A percentile compares a stretch with the other conserved stretches of the same genome.
phyloP scores from a whole-genome alignment of 2,329 filamentous ascomycete species.

The Microdochium trichocladiopsis region DNA sequence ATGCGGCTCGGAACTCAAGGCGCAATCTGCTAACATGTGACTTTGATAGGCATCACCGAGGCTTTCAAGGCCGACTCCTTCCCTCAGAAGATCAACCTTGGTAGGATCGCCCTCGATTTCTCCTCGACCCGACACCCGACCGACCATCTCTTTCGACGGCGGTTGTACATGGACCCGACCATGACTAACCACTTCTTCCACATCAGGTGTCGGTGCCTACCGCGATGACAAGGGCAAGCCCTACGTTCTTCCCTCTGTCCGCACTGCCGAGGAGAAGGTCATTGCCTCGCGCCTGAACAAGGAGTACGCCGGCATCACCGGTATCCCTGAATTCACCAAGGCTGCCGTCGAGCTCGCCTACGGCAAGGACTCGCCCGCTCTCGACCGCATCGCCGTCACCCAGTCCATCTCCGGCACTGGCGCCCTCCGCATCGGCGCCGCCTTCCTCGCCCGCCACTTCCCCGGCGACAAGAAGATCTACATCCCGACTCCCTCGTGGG shows the following conservation, averaged over 20 bases:
- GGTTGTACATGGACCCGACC: background rate
- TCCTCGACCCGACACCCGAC: too few species aligned
- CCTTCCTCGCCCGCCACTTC: constrained; percentile 88
- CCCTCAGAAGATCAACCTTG: constrained; percentile 95
- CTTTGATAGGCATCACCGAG: constrained; percentile 73
- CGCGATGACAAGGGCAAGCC: constrained; percentile 97
- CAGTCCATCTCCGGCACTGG: constrained; percentile 98
- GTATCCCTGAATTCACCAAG: constrained; percentile 88
- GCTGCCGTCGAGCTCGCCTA: constrained; percentile 89
- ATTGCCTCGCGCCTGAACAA: constrained; percentile 77
- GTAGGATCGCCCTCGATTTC: constrained; percentile 35
- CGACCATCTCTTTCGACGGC: constrained; percentile 4
- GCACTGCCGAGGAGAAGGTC: constrained; percentile 80
- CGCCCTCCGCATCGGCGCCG: constrained; percentile 87
- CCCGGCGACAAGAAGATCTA: constrained; percentile 92
- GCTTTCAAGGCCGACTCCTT: constrained; percentile 97
- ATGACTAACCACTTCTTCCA: background rate
- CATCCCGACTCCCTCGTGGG: constrained; percentile 94
- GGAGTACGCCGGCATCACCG: constrained; percentile 97
- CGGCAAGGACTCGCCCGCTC: constrained; percentile 68
- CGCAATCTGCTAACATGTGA: background rate
- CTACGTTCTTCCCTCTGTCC: constrained; percentile 92
- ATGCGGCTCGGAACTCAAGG: too few species aligned
- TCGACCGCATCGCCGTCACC: constrained; percentile 81
- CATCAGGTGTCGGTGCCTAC: constrained; percentile 85